These are phyloP conservation scores for Orbilia brochopaga DNA, from an alignment of 2,329 filamentous ascomycete species.

Conservation along the genomic window DNA sequence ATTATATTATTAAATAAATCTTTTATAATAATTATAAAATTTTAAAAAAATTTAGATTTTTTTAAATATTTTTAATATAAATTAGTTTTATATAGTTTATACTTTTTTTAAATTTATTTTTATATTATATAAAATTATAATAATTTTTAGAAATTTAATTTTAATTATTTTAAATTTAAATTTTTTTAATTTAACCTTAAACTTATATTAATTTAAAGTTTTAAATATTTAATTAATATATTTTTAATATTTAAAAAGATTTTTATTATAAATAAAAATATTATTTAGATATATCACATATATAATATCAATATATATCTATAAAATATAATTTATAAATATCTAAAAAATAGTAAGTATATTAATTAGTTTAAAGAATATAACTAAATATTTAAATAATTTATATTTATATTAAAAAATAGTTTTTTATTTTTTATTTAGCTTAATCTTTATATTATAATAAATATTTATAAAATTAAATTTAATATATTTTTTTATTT, in stretches of 20 bases:
- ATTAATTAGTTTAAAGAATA: slow-evolving; percentile 37
- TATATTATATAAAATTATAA: slow-evolving; percentile 4
- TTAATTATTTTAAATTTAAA: slow-evolving; percentile 8
- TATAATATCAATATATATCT: slow-evolving; percentile 13
- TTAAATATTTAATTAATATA: slow-evolving; percentile 11
- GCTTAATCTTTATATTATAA: slow-evolving; percentile 2
- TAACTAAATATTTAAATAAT: slow-evolving; percentile 24
- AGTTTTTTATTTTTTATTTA: not conserved
- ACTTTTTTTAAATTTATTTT: not conserved
- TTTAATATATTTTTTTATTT: slow-evolving; percentile 15
- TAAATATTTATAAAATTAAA: slow-evolving; percentile 3
- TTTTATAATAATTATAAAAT: slow-evolving; percentile 14
- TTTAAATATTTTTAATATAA: slow-evolving; percentile 2
- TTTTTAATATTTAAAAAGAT: slow-evolving; percentile 10
- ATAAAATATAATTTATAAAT: slow-evolving; percentile 25
- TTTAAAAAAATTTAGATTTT: slow-evolving; percentile 4
- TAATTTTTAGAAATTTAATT: not conserved
- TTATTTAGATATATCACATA: slow-evolving; percentile 34
- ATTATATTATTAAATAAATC: slow-evolving; percentile 5
- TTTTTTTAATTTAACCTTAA: too few relatives aligned
- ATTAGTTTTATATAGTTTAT: not conserved
- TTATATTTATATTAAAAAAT: not conserved
- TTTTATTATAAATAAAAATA: slow-evolving; percentile 28
- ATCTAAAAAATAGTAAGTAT: slow-evolving; percentile 17
- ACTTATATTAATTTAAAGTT: not conserved